Evolutionary conservation across 139 green algal species (phyloP).

Genomic region (Klebsormidium nitens): DNA sequence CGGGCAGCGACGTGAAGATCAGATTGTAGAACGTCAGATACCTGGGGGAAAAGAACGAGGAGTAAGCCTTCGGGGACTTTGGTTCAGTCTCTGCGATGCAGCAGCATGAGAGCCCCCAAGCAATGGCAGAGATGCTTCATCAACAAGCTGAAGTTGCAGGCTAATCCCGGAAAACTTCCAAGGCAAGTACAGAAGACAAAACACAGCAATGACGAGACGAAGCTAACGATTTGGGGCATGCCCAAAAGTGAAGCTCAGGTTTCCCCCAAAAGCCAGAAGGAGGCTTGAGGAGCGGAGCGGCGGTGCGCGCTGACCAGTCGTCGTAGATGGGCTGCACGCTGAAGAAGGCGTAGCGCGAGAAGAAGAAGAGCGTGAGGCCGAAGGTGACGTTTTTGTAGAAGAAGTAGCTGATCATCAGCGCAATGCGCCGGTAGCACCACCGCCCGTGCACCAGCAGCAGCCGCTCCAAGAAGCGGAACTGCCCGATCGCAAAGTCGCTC

Average conservation of each 20-base stretch:
- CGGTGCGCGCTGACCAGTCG: conserved; percentile 28
- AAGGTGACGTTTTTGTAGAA: conserved; percentile 99
- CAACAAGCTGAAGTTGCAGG: too few relatives aligned
- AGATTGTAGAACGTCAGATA: conserved; percentile 54
- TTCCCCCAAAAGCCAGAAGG: too few relatives aligned
- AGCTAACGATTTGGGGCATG: too few relatives aligned
- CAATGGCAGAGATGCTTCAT: too few relatives aligned
- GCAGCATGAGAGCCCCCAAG: too few relatives aligned
- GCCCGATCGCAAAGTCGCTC: conserved; percentile 87
- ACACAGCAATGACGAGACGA: too few relatives aligned
- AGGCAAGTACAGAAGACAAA: too few relatives aligned
- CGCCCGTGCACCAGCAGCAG: conserved; percentile 90
- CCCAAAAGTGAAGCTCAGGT: too few relatives aligned
- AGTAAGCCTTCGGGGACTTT: too few relatives aligned
- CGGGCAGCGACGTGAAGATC: conserved; percentile 55
- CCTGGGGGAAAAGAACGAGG: conserved; percentile 37
- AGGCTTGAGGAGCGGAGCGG: too few relatives aligned
- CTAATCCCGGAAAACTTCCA: too few relatives aligned
- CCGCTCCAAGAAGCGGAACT: conserved; percentile 88
- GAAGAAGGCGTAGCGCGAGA: conserved; percentile 42
- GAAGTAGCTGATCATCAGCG: conserved; percentile 64
- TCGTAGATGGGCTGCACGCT: conserved; percentile 44
- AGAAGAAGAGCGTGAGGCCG: conserved; percentile 63
- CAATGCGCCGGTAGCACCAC: conserved; percentile 80
- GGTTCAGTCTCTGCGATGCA: too few relatives aligned